Evolutionary conservation across 768 basidiomycete species (phyloP).

Genomic region (Pisolithus albus): DNA sequence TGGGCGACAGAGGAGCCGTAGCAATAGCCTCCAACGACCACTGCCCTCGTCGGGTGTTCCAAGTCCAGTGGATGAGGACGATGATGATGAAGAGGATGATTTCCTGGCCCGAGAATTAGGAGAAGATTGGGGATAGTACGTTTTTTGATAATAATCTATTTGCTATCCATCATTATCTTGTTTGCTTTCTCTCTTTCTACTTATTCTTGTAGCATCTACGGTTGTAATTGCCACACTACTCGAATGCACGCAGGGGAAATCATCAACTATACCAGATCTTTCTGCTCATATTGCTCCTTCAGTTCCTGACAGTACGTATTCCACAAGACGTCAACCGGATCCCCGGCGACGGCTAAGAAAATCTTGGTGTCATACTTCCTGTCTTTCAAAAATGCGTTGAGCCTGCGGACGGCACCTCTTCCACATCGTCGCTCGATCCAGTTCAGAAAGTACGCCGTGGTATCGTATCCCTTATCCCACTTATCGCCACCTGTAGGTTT

Average conservation of each 20-base stretch:
- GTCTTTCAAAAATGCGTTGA: conserved; percentile 51
- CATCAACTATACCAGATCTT: neutral
- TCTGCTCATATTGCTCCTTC: conserved; percentile 7
- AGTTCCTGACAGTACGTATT: conserved; percentile 42
- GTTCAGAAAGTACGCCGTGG: conserved; percentile 68
- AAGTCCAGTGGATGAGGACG: conserved; percentile 38
- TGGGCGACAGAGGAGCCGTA: conserved; percentile 17
- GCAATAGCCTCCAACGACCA: conserved; percentile 12
- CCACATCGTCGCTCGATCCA: conserved; percentile 55
- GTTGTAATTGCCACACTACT: conserved; percentile 14
- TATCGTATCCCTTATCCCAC: conserved; percentile 76
- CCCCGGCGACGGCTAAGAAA: conserved; percentile 49
- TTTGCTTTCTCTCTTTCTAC: conserved; percentile 11
- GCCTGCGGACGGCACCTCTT: conserved; percentile 44
- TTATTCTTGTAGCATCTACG: conserved; percentile 15
- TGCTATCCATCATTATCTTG: conserved; percentile 1
- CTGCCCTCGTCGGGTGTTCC: conserved; percentile 8
- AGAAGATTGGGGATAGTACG: conserved; percentile 64
- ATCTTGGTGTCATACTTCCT: conserved; percentile 43
- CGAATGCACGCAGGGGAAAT: conserved; percentile 2
- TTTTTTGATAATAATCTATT: neutral
- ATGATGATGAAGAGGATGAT: conserved; percentile 60
- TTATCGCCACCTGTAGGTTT: conserved; percentile 35
- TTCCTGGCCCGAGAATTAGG: conserved; percentile 76
- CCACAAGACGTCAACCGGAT: conserved; percentile 53